Conservation (phyloP, 73 alveolate species). For the Blepharisma japonicum region DNA sequence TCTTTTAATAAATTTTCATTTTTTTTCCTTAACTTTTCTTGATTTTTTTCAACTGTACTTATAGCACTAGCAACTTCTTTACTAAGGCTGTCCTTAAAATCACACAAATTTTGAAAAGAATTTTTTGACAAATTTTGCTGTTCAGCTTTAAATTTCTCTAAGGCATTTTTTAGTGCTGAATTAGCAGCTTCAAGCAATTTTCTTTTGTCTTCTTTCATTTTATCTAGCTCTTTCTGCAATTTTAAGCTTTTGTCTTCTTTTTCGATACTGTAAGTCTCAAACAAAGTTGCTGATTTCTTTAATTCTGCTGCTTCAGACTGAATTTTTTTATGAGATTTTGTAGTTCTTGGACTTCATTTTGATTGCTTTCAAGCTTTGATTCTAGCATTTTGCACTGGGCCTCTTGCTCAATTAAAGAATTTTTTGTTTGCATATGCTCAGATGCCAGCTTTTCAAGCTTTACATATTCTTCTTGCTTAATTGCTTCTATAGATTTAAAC, state of each 20-base stretch:
- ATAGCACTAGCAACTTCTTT: too few relatives aligned
- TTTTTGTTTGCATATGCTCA: neutral
- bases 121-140: neutral
- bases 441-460: neutral
- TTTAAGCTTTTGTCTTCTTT: neutral
- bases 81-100: too few relatives aligned
- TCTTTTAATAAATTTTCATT: too few relatives aligned
- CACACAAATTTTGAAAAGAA: too few relatives aligned
- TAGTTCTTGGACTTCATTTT: neutral
- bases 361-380: neutral
- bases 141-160: neutral
- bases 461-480: neutral
- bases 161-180: neutral
- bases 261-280: neutral
- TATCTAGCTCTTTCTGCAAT: slow-evolving; percentile 9
- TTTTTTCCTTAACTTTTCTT: too few relatives aligned
- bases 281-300: neutral
- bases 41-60: too few relatives aligned
- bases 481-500: neutral
- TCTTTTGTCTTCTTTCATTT: slow-evolving; percentile 5
- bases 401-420: neutral
- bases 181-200: neutral
- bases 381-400: neutral
- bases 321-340: neutral
- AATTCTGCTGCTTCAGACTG: neutral